Evolutionary conservation across 139 green algal genomes (phyloP).

Genomic region (Tetraselmis chui): DNA sequence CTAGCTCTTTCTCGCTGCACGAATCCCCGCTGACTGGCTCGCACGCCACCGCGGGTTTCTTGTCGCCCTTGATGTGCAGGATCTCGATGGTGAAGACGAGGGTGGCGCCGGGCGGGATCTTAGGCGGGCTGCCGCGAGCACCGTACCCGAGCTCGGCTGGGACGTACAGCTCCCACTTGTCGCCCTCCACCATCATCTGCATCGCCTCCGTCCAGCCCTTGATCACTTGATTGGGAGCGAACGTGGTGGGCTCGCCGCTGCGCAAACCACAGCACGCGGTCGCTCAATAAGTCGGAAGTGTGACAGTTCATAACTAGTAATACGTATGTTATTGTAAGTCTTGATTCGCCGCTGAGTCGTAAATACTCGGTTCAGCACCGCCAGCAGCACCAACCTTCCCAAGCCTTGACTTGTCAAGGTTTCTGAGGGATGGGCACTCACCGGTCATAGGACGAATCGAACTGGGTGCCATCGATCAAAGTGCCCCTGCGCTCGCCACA

Average conservation of each 20-base stretch:
- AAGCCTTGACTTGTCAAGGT: too few relatives aligned
- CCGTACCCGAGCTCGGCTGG: conserved; percentile 12
- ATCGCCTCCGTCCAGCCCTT: conserved; percentile 28
- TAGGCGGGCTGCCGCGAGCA: background rate
- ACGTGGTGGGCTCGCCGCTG: conserved; percentile 21
- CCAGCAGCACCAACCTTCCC: too few relatives aligned
- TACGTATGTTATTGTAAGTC: too few relatives aligned
- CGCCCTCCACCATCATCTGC: conserved; percentile 32
- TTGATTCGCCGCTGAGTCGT: too few relatives aligned
- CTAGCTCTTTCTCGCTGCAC: background rate
- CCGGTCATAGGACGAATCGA: conserved; percentile 25
- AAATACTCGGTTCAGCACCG: too few relatives aligned
- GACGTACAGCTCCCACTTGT: conserved; percentile 31
- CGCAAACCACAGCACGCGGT: too few relatives aligned
- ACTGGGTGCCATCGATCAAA: conserved; percentile 27
- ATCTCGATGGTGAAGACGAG: conserved; percentile 17
- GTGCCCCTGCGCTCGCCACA: conserved; percentile 3
- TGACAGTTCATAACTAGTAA: too few relatives aligned
- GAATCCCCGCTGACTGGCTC: background rate
- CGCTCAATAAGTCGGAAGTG: too few relatives aligned
- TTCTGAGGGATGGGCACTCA: too few relatives aligned
- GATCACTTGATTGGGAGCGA: conserved; percentile 27
- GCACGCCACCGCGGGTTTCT: background rate
- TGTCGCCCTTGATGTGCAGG: conserved; percentile 12
- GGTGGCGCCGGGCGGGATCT: conserved; percentile 4